Conservation (phyloP, 129 eudicot genomes). For the Pulicaria dysenterica region DNA sequence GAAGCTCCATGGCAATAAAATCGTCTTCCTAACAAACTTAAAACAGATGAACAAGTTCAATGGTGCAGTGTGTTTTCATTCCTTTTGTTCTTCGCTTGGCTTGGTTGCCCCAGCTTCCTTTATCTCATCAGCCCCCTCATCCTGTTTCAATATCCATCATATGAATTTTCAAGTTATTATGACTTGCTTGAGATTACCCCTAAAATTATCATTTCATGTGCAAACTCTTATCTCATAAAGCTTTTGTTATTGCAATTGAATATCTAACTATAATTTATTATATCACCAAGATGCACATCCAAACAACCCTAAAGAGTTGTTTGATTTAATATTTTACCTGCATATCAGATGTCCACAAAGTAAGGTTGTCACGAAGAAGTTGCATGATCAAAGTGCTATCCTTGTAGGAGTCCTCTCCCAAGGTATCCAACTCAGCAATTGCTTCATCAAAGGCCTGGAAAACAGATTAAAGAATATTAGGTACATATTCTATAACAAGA, state of each 20-base stretch:
- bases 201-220: not conserved
- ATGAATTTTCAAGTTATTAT: too few relatives aligned
- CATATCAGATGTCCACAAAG: slow-evolving; percentile 83
- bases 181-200: too few relatives aligned
- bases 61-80: slow-evolving; percentile 26
- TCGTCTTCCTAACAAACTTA: not conserved
- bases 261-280: not conserved
- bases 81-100: slow-evolving; percentile 49
- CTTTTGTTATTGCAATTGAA: not conserved
- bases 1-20: slow-evolving; percentile 22
- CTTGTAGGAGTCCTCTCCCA: slow-evolving; percentile 84
- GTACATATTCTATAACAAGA: not conserved
- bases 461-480: not conserved
- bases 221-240: not conserved
- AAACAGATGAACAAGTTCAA: not conserved
- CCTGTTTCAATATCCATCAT: slow-evolving; percentile 41
- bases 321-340: slow-evolving; percentile 47
- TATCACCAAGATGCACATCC: not conserved
- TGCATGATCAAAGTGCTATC: slow-evolving; percentile 86
- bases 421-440: slow-evolving; percentile 74
- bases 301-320: not conserved
- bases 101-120: slow-evolving; percentile 60
- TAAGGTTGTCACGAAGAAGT: slow-evolving; percentile 73
- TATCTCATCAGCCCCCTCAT: slow-evolving; percentile 73
- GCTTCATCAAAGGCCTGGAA: slow-evolving; percentile 82